Evolutionary conservation across 2,329 filamentous ascomycete genomes (phyloP).

Genomic region (Septoria petroselini): DNA sequence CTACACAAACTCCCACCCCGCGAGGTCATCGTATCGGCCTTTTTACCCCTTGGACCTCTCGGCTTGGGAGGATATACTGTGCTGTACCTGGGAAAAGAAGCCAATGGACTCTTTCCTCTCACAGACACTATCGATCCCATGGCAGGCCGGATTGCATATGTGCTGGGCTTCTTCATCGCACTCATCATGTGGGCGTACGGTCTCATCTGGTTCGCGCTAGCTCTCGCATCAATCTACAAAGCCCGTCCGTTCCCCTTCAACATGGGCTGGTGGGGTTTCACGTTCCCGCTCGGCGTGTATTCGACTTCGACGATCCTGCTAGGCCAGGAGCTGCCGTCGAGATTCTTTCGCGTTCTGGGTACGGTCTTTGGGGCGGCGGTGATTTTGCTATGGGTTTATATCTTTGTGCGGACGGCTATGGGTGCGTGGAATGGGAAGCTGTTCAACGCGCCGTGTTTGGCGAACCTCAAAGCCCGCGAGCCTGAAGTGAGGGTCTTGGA

Average conservation of each 20-base stretch:
- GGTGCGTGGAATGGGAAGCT: constrained; percentile 22
- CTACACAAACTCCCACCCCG: constrained; percentile 63
- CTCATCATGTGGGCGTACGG: constrained; percentile 58
- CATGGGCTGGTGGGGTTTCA: constrained; percentile 62
- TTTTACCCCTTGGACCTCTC: constrained; percentile 64
- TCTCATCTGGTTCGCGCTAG: constrained; percentile 48
- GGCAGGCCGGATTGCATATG: constrained; percentile 52
- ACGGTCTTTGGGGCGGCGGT: constrained; percentile 54
- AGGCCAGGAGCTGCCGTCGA: constrained; percentile 51
- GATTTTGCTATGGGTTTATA: constrained; percentile 51
- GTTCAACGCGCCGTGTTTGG: constrained; percentile 24
- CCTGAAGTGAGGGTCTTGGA: constrained; percentile 4
- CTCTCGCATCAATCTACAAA: constrained; percentile 43
- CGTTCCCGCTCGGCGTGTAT: constrained; percentile 58
- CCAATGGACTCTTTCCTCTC: constrained; percentile 31
- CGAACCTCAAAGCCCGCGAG: constrained; percentile 19
- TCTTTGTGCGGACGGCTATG: constrained; percentile 18
- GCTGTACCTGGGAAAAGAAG: constrained; percentile 21
- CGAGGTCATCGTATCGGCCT: constrained; percentile 66
- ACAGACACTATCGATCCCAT: constrained; percentile 26
- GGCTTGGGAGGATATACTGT: constrained; percentile 61
- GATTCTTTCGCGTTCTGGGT: constrained; percentile 55
- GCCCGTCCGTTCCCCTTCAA: constrained; percentile 55
- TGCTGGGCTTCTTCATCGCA: constrained; percentile 53
- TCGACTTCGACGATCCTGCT: constrained; percentile 48